Conservation (phyloP, 495 filamentous ascomycete species). For the Annulohypoxylon stygium region DNA sequence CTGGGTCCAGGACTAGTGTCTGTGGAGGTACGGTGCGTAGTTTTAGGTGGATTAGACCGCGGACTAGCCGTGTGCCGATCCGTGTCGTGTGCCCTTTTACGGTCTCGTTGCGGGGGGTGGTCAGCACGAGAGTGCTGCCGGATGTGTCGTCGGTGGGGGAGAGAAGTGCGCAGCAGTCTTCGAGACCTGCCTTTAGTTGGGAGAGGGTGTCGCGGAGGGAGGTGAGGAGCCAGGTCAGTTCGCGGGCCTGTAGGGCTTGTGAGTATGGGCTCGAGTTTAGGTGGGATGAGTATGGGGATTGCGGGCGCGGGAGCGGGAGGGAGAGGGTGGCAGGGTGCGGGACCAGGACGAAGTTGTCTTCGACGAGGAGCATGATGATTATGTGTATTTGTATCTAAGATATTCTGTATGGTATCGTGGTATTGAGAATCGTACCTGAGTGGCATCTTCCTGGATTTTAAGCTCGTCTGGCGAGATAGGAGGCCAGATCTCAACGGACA, state of each 20-base stretch:
- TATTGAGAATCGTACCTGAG: conserved; percentile 66
- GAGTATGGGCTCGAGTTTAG: neutral
- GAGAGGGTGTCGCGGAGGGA: conserved; percentile 81
- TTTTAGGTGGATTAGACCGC: conserved; percentile 68
- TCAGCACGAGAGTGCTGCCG: conserved; percentile 87
- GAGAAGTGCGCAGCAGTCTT: conserved; percentile 88
- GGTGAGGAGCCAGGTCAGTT: conserved; percentile 88
- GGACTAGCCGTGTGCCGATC: conserved; percentile 79
- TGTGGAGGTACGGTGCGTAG: conserved; percentile 64
- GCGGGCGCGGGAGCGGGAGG: neutral
- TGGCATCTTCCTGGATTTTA: conserved; percentile 74
- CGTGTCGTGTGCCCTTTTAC: conserved; percentile 93
- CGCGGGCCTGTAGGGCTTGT: conserved; percentile 58
- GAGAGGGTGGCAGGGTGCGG: neutral
- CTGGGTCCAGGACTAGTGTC: conserved; percentile 63
- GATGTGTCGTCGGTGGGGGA: conserved; percentile 72
- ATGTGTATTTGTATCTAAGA: neutral
- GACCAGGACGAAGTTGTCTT: conserved; percentile 55
- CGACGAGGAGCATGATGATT: conserved; percentile 39
- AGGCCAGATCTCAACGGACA: conserved; percentile 85
- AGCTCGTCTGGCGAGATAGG: conserved; percentile 73
- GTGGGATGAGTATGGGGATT: no score
- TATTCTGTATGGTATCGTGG: conserved; percentile 13
- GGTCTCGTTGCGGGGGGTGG: conserved; percentile 86
- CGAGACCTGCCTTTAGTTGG: conserved; percentile 83